Evolutionary conservation across 306 rosid genomes (phyloP).

Genomic region (Cucumis hystrix): DNA sequence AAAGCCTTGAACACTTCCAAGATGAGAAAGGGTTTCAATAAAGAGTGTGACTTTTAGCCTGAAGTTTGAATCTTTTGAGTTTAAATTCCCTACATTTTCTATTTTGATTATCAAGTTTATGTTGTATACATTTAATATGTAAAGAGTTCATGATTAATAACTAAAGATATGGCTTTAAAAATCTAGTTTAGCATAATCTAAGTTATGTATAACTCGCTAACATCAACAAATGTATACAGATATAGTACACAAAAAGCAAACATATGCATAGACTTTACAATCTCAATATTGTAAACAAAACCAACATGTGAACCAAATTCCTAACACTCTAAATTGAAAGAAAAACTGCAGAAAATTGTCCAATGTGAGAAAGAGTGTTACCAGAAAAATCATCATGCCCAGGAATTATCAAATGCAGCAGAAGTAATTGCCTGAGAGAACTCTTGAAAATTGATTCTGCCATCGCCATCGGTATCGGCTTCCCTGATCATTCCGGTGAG

Average conservation of each 20-base stretch:
- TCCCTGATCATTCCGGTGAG: conserved; percentile 82
- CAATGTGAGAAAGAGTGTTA: background rate
- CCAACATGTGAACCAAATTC: background rate
- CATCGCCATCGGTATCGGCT: conserved; percentile 83
- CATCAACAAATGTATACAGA: background rate
- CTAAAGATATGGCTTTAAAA: background rate
- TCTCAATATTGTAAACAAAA: background rate
- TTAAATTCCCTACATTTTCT: background rate
- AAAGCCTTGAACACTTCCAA: too few relatives aligned
- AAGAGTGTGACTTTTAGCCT: background rate
- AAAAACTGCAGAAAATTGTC: background rate
- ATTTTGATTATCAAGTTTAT: background rate
- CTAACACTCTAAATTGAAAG: background rate
- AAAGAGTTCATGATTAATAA: background rate
- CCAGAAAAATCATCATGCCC: conserved; percentile 33
- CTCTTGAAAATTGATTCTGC: conserved; percentile 63
- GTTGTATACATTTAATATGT: background rate
- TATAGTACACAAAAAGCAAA: background rate
- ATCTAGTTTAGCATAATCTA: background rate
- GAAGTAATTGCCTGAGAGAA: conserved; percentile 66
- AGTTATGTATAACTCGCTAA: background rate
- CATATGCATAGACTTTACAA: background rate
- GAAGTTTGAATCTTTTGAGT: background rate
- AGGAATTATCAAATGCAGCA: conserved; percentile 83
- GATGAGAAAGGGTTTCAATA: background rate